Conservation (phyloP, 2,329 filamentous ascomycete genomes). For the Ceratocystiopsis sp. region DNA sequence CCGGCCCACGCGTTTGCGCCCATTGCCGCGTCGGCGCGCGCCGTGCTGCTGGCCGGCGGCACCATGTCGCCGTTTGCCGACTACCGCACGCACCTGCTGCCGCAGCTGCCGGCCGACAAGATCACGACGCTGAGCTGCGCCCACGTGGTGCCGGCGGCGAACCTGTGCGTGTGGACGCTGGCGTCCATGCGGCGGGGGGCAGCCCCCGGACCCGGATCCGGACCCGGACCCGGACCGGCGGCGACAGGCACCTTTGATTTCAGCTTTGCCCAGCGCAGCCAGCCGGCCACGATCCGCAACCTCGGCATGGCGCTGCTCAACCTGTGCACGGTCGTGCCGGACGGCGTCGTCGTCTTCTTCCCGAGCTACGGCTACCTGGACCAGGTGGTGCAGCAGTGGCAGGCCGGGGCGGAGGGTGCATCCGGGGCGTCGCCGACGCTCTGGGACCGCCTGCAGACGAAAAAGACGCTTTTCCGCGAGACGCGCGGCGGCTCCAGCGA, state of each 20-base stretch:
- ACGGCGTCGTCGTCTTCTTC: slow-evolving; percentile 89
- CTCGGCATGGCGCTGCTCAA: slow-evolving; percentile 59
- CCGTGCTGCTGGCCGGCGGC: slow-evolving; percentile 80
- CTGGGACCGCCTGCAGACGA: slow-evolving; percentile 39
- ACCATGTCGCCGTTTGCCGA: slow-evolving; percentile 97
- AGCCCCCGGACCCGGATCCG: neutral
- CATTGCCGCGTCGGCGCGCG: slow-evolving; percentile 67
- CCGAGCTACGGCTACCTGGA: slow-evolving; percentile 87
- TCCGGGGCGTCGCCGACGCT: slow-evolving; percentile 18
- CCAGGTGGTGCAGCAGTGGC: slow-evolving; percentile 50
- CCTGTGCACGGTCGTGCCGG: slow-evolving; percentile 57
- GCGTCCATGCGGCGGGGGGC: slow-evolving; percentile 18
- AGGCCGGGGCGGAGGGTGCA: slow-evolving; percentile 19
- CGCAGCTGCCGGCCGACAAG: slow-evolving; percentile 43
- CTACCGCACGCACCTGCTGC: slow-evolving; percentile 74
- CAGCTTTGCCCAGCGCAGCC: slow-evolving; percentile 61
- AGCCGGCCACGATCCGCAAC: slow-evolving; percentile 51
- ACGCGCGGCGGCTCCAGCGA: slow-evolving; percentile 42
- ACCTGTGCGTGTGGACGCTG: slow-evolving; percentile 64
- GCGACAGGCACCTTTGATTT: slow-evolving; percentile 52
- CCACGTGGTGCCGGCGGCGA: slow-evolving; percentile 75
- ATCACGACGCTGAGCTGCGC: slow-evolving; percentile 79
- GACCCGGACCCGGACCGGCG: slow-evolving; percentile 12
- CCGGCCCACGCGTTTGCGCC: slow-evolving; percentile 83
- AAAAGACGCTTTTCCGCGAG: slow-evolving; percentile 48